Evolutionary conservation across 345 rosid species (phyloP).

Genomic region (Gossypium bickii): DNA sequence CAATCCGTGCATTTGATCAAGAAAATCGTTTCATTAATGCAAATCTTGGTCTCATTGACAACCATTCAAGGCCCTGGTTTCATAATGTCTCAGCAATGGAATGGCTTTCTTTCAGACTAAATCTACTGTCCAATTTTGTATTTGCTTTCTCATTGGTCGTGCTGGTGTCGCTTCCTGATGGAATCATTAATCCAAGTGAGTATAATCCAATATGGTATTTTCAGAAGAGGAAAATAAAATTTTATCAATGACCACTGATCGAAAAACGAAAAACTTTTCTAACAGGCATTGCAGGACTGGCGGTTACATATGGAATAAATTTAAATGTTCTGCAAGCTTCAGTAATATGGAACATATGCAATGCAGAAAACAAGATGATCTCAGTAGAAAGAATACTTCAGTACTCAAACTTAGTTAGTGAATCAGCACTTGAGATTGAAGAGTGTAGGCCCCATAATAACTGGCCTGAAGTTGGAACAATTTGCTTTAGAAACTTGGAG

Average conservation of each 20-base stretch:
- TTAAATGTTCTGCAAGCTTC: slow-evolving; percentile 80
- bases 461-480: slow-evolving; percentile 85
- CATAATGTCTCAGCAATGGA: slow-evolving; percentile 85
- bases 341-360: slow-evolving; percentile 85
- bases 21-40: slow-evolving; percentile 53
- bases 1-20: slow-evolving; percentile 84
- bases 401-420: slow-evolving; percentile 67
- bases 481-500: slow-evolving; percentile 70
- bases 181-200: slow-evolving; percentile 91
- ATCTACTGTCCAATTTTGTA: slow-evolving; percentile 79
- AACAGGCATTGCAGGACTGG: slow-evolving; percentile 90
- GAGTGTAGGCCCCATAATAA: slow-evolving; percentile 56
- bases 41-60: slow-evolving; percentile 66
- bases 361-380: slow-evolving; percentile 89
- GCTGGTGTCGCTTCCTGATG: slow-evolving; percentile 88
- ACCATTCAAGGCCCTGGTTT: slow-evolving; percentile 92
- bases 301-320: slow-evolving; percentile 85
- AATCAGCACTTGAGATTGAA: slow-evolving; percentile 64
- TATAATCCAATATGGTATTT: neutral
- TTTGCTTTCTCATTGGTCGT: slow-evolving; percentile 82
- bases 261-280: neutral
- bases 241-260: neutral
- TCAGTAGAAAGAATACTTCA: slow-evolving; percentile 90
- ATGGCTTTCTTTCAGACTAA: slow-evolving; percentile 91
- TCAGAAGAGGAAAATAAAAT: neutral